A percentile compares a stretch with the other conserved stretches of the same genome.
Conservation (phyloP, 208 protist genomes). For the Naegleria fowleri region DNA sequence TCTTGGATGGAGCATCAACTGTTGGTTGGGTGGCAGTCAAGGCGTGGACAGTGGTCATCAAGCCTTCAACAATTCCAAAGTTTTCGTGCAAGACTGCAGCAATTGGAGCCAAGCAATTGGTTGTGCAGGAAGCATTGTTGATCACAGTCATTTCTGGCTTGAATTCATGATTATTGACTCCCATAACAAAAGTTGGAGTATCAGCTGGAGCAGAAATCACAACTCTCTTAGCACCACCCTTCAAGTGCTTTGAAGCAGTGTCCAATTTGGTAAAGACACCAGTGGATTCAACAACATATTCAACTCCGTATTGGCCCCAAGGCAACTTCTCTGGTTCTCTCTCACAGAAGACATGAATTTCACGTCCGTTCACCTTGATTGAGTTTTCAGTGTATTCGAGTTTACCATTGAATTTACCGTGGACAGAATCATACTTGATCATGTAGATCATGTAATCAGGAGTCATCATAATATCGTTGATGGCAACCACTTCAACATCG, state of each 20-base stretch:
- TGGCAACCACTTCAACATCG: constrained; percentile 64
- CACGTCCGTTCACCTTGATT: constrained; percentile 13
- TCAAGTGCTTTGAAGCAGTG: constrained; percentile 82
- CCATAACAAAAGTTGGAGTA: constrained; percentile 96
- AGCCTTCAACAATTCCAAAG: constrained; percentile 87
- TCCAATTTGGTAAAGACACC: constrained; percentile 91
- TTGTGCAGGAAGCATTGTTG: constrained; percentile 99
- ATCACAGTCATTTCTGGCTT: constrained; percentile 70
- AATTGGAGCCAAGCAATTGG: constrained; percentile 98
- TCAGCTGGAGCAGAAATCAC: constrained; percentile 96
- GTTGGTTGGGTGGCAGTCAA: constrained; percentile 96
- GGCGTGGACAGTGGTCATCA: constrained; percentile 99
- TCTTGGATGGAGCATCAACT: constrained; percentile 92
- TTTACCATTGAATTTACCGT: constrained; percentile 77
- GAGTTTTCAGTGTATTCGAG: constrained; percentile 48
- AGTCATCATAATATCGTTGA: constrained; percentile 90
- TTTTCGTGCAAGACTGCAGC: constrained; percentile 89
- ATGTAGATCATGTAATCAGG: constrained; percentile 83
- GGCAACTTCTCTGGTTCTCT: constrained; percentile 83
- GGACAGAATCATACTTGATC: constrained; percentile 89
- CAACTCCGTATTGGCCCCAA: constrained; percentile 81
- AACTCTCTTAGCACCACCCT: constrained; percentile 93
- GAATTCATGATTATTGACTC: constrained; percentile 93
- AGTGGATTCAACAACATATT: constrained; percentile 97
- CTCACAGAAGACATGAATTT: not conserved